Conservation (phyloP, 805 yeast genomes). For the Lipomyces starkeyi region DNA sequence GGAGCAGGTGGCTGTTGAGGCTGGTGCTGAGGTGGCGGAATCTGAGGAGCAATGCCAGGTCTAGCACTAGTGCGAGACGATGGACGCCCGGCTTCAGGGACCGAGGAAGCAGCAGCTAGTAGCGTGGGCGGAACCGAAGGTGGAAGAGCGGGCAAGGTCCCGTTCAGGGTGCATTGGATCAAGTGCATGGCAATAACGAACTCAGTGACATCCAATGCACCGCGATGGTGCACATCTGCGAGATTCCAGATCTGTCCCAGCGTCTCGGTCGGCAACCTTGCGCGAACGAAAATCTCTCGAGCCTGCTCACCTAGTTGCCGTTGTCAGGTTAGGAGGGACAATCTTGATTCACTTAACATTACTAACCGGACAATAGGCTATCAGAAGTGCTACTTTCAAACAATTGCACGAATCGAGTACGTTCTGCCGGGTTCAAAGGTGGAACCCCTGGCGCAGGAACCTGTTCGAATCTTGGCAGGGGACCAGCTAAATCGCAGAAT, state of each 20-base stretch:
- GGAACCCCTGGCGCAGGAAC: slow-evolving; percentile 42
- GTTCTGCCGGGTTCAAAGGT: slow-evolving; percentile 46
- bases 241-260: slow-evolving; percentile 89
- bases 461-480: slow-evolving; percentile 64
- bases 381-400: slow-evolving; percentile 28
- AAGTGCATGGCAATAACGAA: slow-evolving; percentile 94
- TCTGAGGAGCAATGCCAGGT: slow-evolving; percentile 20
- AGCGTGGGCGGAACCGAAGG: slow-evolving; percentile 51
- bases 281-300: slow-evolving; percentile 83
- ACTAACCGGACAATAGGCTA: slow-evolving; percentile 24
- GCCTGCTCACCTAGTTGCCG: slow-evolving; percentile 62
- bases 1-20: slow-evolving; percentile 36
- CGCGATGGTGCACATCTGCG: slow-evolving; percentile 77
- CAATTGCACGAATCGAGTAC: slow-evolving; percentile 46
- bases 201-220: slow-evolving; percentile 72
- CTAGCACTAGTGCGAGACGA: slow-evolving; percentile 25
- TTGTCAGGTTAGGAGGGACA: not conserved
- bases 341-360: not conserved
- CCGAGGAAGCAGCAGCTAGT: slow-evolving; percentile 48
- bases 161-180: slow-evolving; percentile 79
- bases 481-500: slow-evolving; percentile 54
- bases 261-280: slow-evolving; percentile 75
- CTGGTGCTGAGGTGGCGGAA: slow-evolving; percentile 30
- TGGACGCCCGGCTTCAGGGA: slow-evolving; percentile 37
- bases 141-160: slow-evolving; percentile 66